phyloP scores from a whole-genome alignment of 176 grass and related monocot species.

The Cenchrus fungigraminus region DNA sequence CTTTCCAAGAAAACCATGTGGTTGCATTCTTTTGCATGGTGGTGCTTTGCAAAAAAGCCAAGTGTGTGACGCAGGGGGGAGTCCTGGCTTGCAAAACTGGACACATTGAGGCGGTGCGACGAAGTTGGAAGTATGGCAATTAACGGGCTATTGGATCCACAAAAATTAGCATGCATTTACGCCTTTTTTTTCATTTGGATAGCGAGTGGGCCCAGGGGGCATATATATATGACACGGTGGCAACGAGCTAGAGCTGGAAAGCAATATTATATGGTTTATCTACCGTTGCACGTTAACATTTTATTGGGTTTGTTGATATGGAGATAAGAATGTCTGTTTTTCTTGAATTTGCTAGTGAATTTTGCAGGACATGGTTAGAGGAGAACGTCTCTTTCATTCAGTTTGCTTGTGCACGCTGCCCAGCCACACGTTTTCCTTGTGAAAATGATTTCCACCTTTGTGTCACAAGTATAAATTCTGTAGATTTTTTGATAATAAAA shows the following conservation, averaged over 20 bases:
- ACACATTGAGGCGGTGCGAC: neutral
- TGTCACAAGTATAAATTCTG: neutral
- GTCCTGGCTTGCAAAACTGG: neutral
- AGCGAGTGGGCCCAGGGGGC: slow-evolving; percentile 11
- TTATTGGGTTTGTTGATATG: neutral
- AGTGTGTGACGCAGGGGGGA: neutral
- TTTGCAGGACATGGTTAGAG: neutral
- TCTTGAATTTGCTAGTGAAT: neutral
- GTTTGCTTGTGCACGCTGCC: neutral
- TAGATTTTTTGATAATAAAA: neutral
- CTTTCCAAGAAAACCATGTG: neutral
- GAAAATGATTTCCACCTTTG: slow-evolving; percentile 13
- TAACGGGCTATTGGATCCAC: slow-evolving; percentile 30
- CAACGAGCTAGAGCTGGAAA: slow-evolving; percentile 28
- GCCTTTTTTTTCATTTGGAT: neutral
- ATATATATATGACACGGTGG: neutral
- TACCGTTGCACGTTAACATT: neutral
- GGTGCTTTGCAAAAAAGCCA: neutral
- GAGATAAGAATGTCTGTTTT: slow-evolving; percentile 12
- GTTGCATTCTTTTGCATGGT: neutral
- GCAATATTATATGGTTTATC: slow-evolving; percentile 19
- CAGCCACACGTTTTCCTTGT: neutral
- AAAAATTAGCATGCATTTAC: slow-evolving; percentile 9
- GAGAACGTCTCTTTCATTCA: neutral
- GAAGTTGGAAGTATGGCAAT: neutral